These are phyloP conservation scores for Magnusiomyces suaveolens DNA, from an alignment of 1,139 yeast species.

Conservation along the genomic window DNA sequence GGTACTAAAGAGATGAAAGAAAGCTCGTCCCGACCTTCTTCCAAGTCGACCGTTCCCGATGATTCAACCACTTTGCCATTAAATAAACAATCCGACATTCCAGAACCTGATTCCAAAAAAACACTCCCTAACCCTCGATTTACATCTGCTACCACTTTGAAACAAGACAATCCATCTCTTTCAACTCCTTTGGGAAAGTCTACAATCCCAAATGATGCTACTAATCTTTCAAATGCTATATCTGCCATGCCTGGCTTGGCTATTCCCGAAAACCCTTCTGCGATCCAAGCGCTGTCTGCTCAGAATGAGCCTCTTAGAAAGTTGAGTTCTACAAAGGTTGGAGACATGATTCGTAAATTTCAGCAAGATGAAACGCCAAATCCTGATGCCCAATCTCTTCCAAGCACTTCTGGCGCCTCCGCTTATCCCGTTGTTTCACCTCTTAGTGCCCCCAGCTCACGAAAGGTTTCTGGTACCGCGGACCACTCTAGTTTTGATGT, in stretches of 20 bases:
- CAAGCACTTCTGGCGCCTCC: neutral
- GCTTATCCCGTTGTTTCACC: conserved; percentile 1
- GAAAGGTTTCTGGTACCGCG: too few species aligned
- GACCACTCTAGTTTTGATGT: too few species aligned
- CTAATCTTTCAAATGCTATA: conserved; percentile 8
- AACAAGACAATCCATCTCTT: too few species aligned
- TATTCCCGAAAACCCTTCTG: conserved; percentile 3
- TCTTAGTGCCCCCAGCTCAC: neutral
- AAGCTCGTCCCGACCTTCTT: neutral
- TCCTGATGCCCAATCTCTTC: neutral
- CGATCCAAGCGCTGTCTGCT: neutral
- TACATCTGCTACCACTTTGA: too few species aligned
- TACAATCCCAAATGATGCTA: conserved; percentile 7
- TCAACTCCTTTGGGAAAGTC: too few species aligned
- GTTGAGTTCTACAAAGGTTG: neutral
- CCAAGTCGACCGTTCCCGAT: neutral
- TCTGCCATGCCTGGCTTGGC: conserved; percentile 13
- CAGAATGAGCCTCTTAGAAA: conserved; percentile 4
- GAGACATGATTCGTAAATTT: too few species aligned
- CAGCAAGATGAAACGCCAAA: neutral
- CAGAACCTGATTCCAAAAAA: too few species aligned
- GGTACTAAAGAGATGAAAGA: neutral
- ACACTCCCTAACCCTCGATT: too few species aligned
- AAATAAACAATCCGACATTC: neutral
- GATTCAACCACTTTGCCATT: neutral